A percentile compares a stretch with the other conserved stretches of the same genome.
These are phyloP conservation scores for Cercospora berteroae DNA, from an alignment of 2,329 filamentous ascomycete genomes.

Conservation along the genomic window DNA sequence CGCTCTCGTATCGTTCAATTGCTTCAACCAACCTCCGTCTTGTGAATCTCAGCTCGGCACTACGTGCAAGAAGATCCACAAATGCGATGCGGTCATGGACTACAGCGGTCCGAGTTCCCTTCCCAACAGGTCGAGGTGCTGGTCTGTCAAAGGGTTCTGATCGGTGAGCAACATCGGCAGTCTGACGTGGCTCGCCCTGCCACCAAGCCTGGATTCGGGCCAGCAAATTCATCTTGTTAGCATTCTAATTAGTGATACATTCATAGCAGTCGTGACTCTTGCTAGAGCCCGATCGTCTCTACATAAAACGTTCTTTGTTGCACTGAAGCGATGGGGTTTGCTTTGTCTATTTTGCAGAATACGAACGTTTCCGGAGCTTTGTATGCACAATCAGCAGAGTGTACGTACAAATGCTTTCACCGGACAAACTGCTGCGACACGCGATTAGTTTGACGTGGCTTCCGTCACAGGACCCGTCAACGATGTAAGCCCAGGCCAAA, in stretches of 20 bases:
- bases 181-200: background rate
- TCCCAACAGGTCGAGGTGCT: background rate
- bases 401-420: background rate
- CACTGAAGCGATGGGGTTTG: background rate
- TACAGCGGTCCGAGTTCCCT: background rate
- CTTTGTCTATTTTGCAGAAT: background rate
- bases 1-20: background rate
- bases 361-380: background rate
- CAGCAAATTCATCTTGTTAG: background rate
- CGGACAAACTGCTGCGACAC: background rate
- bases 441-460: no score
- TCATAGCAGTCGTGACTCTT: no score
- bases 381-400: background rate
- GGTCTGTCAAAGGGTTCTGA: background rate
- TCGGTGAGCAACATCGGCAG: background rate
- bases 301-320: background rate
- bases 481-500: no score
- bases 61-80: background rate
- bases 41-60: background rate
- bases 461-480: no score
- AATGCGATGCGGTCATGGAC: background rate
- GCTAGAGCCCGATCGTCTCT: no score
- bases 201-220: background rate
- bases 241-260: no score
- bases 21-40: background rate